phyloP scores from a whole-genome alignment of 495 filamentous ascomycete species.

The Penicillium paxilli region DNA sequence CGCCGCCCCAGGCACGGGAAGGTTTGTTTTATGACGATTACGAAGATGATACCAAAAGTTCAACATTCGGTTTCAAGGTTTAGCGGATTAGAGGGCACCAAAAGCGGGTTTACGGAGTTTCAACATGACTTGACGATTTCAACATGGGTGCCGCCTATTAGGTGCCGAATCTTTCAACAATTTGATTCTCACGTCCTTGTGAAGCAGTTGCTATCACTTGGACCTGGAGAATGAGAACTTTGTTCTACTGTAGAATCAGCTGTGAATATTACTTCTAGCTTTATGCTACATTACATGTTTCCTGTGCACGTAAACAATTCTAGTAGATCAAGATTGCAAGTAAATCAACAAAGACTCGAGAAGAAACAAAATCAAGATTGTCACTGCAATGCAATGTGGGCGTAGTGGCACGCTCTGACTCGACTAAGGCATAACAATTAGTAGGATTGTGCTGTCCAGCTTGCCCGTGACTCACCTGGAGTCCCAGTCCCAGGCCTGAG shows the following conservation, averaged over 20 bases:
- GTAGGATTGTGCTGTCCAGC: no score
- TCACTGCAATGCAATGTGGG: no score
- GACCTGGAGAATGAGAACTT: constrained; percentile 21
- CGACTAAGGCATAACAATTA: no score
- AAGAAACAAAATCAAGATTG: no score
- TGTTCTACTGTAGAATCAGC: constrained; percentile 25
- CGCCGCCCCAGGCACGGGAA: constrained; percentile 37
- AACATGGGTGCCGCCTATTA: constrained; percentile 53
- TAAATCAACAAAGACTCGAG: no score
- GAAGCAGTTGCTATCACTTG: constrained; percentile 14
- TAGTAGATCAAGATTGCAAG: no score
- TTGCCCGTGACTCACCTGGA: no score
- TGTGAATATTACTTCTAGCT: constrained; percentile 24
- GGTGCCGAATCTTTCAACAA: constrained; percentile 36
- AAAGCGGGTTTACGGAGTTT: constrained; percentile 51
- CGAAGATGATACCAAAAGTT: constrained; percentile 55
- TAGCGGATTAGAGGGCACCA: constrained; percentile 45
- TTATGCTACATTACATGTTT: neutral
- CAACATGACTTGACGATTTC: constrained; percentile 62
- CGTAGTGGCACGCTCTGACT: no score
- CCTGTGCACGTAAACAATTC: neutral
- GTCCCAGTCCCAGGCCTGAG: no score
- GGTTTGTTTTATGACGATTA: constrained; percentile 46
- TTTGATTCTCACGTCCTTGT: constrained; percentile 26
- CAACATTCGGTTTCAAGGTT: constrained; percentile 50